Evolutionary conservation across 768 basidiomycete species (phyloP).

Genomic region (Termitomyces heimii): DNA sequence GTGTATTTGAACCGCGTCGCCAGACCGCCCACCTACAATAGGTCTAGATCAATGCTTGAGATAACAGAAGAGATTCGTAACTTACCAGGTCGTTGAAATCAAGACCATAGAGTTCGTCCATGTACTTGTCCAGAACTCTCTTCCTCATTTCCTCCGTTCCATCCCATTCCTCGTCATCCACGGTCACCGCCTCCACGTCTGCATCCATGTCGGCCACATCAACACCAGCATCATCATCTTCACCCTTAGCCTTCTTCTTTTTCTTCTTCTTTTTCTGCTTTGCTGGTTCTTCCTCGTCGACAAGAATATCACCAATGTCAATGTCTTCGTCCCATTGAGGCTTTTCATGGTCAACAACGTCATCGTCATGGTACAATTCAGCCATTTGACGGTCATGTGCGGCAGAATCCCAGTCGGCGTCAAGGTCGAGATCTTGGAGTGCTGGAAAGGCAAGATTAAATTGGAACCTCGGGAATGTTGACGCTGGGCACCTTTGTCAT

Average conservation of each 20-base stretch:
- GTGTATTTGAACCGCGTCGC: constrained; percentile 93
- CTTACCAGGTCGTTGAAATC: constrained; percentile 95
- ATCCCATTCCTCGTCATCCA: constrained; percentile 69
- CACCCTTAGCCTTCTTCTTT: constrained; percentile 30
- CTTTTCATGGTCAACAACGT: constrained; percentile 40
- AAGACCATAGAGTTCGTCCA: constrained; percentile 86
- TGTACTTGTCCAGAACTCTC: constrained; percentile 74
- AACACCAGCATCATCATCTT: constrained; percentile 46
- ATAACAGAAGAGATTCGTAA: constrained; percentile 7
- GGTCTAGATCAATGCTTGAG: constrained; percentile 4
- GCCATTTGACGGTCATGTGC: constrained; percentile 83
- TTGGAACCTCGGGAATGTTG: background rate
- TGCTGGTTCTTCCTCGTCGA: constrained; percentile 24
- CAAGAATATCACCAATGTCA: constrained; percentile 62
- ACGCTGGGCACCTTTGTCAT: constrained; percentile 22
- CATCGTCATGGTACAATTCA: constrained; percentile 57
- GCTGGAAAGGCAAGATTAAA: constrained; percentile 28
- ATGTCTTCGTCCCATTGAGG: constrained; percentile 93
- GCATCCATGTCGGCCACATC: constrained; percentile 53
- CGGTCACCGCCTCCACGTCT: constrained; percentile 30
- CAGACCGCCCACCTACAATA: constrained; percentile 70
- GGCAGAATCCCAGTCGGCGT: constrained; percentile 89
- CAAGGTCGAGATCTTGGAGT: constrained; percentile 70
- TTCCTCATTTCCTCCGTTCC: constrained; percentile 92
- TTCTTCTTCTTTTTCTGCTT: constrained; percentile 53